Conservation (phyloP, 2,329 filamentous ascomycete species). For the Coniochaeta sp. region DNA sequence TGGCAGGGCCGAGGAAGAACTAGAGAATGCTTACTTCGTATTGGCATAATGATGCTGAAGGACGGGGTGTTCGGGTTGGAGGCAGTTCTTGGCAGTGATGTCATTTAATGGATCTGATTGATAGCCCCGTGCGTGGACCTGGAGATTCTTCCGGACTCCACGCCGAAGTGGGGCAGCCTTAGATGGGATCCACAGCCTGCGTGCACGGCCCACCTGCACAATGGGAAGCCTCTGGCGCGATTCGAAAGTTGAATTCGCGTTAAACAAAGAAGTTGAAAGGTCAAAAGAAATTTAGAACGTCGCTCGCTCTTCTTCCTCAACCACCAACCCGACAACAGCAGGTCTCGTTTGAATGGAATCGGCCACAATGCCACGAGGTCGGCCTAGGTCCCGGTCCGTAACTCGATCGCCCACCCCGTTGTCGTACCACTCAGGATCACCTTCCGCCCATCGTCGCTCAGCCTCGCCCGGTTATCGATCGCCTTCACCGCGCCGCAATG, state of each 20-base stretch:
- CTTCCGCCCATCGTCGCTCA: not conserved
- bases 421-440: not conserved
- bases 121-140: no score
- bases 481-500: constrained; percentile 27
- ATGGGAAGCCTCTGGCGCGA: not conserved
- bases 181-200: no score
- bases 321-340: not conserved
- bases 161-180: no score
- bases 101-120: no score
- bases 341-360: not conserved
- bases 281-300: no score
- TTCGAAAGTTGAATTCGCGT: not conserved
- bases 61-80: no score
- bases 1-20: no score
- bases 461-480: constrained; percentile 16
- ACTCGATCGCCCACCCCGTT: not conserved
- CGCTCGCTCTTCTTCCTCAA: not conserved
- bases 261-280: not conserved
- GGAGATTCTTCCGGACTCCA: no score
- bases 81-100: no score
- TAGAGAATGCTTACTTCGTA: no score
- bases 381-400: not conserved
- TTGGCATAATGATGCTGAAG: no score
- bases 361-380: not conserved
- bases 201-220: no score